Conservation (phyloP, 2,329 filamentous ascomycete species). For the Xylaria multiplex region DNA sequence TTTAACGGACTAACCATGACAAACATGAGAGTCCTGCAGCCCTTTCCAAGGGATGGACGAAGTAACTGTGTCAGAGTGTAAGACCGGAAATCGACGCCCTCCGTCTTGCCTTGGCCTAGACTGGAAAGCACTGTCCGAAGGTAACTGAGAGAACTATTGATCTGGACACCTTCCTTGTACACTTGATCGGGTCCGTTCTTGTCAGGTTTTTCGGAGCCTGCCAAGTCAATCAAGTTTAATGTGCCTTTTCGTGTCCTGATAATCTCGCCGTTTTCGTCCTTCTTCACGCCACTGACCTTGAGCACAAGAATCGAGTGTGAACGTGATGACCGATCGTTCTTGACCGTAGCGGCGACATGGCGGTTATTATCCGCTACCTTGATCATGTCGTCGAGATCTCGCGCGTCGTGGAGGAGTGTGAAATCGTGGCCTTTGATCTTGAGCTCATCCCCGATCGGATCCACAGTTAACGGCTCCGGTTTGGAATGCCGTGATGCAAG, state of each 20-base stretch:
- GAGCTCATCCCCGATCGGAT: constrained; percentile 47
- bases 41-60: constrained; percentile 93
- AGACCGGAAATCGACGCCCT: constrained; percentile 92
- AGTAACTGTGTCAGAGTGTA: constrained; percentile 96
- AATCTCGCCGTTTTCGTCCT: constrained; percentile 60
- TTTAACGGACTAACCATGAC: constrained; percentile 96
- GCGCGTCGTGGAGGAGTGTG: constrained; percentile 75
- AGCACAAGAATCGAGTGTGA: constrained; percentile 97
- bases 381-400: constrained; percentile 82
- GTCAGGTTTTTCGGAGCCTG: constrained; percentile 83
- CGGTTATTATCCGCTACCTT: constrained; percentile 84
- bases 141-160: constrained; percentile 94
- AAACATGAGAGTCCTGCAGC: constrained; percentile 98
- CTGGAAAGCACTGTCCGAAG: constrained; percentile 94
- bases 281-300: constrained; percentile 77
- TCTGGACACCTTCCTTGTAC: constrained; percentile 93
- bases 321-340: constrained; percentile 92
- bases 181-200: constrained; percentile 82
- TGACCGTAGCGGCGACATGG: constrained; percentile 94
- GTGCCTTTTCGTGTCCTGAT: constrained; percentile 89
- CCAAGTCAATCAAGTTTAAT: constrained; percentile 93
- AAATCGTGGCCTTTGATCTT: constrained; percentile 48
- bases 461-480: constrained; percentile 68
- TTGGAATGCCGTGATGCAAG: constrained; percentile 73
- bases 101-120: constrained; percentile 80